Conservation (phyloP, 2,329 filamentous ascomycete genomes). For the Verticillium nubilum region DNA sequence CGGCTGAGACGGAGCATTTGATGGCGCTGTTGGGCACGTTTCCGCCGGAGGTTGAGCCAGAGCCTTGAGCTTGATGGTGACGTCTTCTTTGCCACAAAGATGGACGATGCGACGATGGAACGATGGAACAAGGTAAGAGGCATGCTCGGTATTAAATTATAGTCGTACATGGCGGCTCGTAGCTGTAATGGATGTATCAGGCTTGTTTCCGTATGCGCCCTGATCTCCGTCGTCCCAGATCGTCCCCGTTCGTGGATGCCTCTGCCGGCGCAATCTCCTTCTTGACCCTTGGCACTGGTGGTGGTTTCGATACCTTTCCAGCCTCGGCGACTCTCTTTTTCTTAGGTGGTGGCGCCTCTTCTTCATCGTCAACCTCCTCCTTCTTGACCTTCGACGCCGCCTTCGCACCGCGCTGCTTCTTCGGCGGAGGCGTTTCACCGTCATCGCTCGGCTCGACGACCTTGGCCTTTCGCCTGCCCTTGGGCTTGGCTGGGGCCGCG, state of each 20-base stretch:
- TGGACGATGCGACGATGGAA: no score
- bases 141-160: neutral
- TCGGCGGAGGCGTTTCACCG: conserved; percentile 16
- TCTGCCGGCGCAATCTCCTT: conserved; percentile 1
- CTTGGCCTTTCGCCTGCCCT: conserved; percentile 17
- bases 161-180: neutral
- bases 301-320: conserved; percentile 13
- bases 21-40: conserved; percentile 32
- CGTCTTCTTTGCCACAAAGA: no score
- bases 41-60: conserved; percentile 26
- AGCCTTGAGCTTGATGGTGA: conserved; percentile 17
- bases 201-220: conserved; percentile 16
- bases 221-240: conserved; percentile 19
- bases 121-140: neutral
- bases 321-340: conserved; percentile 12
- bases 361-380: conserved; percentile 22
- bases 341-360: conserved; percentile 13
- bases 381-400: conserved; percentile 2
- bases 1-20: conserved; percentile 21
- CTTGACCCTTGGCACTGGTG: conserved; percentile 6
- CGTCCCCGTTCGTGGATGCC: conserved; percentile 6
- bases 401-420: conserved; percentile 19
- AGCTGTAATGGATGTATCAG: no score
- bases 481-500: conserved; percentile 15
- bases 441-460: conserved; percentile 19